These are phyloP conservation scores for Prillingera fragicola DNA, from an alignment of 1,284 basidiomycete genomes.

Conservation along the genomic window DNA sequence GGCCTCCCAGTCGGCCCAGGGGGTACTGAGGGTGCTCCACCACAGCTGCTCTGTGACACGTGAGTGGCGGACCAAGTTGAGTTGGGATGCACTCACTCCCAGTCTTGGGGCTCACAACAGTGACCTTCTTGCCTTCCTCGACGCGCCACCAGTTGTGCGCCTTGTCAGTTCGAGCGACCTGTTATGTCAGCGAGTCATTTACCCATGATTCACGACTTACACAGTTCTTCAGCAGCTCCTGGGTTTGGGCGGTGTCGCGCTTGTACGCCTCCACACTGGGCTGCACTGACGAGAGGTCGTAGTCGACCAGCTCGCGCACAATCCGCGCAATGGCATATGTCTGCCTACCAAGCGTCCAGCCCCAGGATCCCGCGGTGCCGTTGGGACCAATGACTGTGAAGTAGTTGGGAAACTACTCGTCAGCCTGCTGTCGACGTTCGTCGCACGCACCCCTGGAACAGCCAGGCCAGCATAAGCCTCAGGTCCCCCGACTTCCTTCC, in stretches of 20 bases:
- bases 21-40: conserved; percentile 4
- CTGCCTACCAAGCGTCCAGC: conserved; percentile 18
- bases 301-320: conserved; percentile 15
- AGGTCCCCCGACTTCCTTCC: conserved; percentile 23
- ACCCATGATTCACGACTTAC: neutral
- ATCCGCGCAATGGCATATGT: conserved; percentile 15
- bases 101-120: conserved; percentile 8
- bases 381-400: conserved; percentile 27
- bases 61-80: no score
- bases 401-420: conserved; percentile 23
- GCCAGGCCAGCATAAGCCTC: conserved; percentile 27
- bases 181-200: neutral
- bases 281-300: conserved; percentile 16
- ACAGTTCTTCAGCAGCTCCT: conserved; percentile 1
- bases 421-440: neutral
- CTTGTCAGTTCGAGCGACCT: no score
- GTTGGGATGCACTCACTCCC: conserved; percentile 9
- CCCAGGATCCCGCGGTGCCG: conserved; percentile 20
- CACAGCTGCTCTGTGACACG: conserved; percentile 1
- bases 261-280: conserved; percentile 13
- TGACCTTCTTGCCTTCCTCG: conserved; percentile 5
- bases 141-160: conserved; percentile 10
- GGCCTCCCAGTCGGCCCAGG: conserved; percentile 10
- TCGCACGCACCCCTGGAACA: conserved; percentile 15
- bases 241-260: conserved; percentile 8